A percentile compares a stretch with the other conserved stretches of the same genome.
These are phyloP conservation scores for Fusarium sp. DNA, from an alignment of 2,329 filamentous ascomycete genomes.

Conservation along the genomic window DNA sequence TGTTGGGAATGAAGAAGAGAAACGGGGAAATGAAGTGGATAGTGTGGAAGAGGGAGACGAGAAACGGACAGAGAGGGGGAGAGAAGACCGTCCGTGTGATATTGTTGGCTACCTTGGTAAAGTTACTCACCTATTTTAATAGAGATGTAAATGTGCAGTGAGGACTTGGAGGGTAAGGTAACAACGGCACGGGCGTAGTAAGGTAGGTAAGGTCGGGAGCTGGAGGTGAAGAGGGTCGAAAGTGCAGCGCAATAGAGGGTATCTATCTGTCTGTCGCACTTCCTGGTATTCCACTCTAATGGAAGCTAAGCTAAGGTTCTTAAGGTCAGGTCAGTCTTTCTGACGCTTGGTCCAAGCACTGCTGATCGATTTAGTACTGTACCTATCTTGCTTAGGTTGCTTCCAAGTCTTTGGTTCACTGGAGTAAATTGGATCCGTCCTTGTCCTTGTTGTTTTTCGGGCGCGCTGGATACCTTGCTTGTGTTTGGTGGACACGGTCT, in stretches of 20 bases:
- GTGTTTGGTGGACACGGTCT: conserved; percentile 37
- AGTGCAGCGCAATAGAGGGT: background rate
- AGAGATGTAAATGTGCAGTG: conserved; percentile 20
- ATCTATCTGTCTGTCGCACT: background rate
- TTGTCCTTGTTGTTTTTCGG: conserved; percentile 32
- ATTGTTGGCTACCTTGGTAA: background rate
- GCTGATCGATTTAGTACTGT: conserved; percentile 30
- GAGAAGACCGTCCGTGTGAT: conserved; percentile 1
- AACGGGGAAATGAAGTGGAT: conserved; percentile 33
- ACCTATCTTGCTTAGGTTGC: conserved; percentile 14
- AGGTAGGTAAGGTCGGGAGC: conserved; percentile 1
- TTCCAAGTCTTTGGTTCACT: conserved; percentile 41
- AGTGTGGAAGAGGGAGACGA: conserved; percentile 13
- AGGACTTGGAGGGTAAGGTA: conserved; percentile 40
- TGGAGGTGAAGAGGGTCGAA: background rate
- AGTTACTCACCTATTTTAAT: conserved; percentile 7
- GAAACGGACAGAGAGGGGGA: conserved; percentile 3
- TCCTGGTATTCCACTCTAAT: conserved; percentile 9
- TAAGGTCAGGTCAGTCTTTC: background rate
- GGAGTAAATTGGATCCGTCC: conserved; percentile 38
- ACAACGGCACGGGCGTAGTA: conserved; percentile 25
- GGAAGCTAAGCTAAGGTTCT: background rate
- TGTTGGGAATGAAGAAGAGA: conserved; percentile 34
- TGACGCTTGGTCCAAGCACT: conserved; percentile 21
- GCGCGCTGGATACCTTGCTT: conserved; percentile 26